Evolutionary conservation across 169 alveolate genomes (phyloP).

Genomic region (Perkinsus olseni): DNA sequence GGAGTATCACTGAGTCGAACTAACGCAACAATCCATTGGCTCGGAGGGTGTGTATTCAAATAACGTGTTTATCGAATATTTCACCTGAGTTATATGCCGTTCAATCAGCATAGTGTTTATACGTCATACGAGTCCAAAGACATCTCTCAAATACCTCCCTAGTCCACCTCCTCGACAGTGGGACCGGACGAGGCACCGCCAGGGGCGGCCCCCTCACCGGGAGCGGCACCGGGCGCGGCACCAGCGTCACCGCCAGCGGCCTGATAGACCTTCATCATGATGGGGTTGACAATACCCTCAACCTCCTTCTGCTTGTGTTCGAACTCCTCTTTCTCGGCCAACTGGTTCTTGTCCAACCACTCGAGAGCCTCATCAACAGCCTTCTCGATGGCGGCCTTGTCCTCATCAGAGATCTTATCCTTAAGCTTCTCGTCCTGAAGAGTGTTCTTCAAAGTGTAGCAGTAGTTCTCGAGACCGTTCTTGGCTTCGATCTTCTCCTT

Average conservation of each 20-base stretch:
- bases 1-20: too few relatives aligned
- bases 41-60: too few relatives aligned
- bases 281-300: slow-evolving; percentile 84
- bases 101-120: too few relatives aligned
- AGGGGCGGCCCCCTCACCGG: slow-evolving; percentile 80
- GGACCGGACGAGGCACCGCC: slow-evolving; percentile 82
- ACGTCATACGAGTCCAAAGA: too few relatives aligned
- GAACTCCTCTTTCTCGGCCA: slow-evolving; percentile 85
- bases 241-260: slow-evolving; percentile 88
- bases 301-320: slow-evolving; percentile 89
- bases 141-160: neutral
- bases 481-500: slow-evolving; percentile 80
- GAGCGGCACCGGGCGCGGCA: slow-evolving; percentile 70
- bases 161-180: slow-evolving; percentile 85
- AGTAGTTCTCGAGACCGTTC: slow-evolving; percentile 82
- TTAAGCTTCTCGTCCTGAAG: slow-evolving; percentile 81
- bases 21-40: too few relatives aligned
- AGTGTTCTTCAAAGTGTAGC: slow-evolving; percentile 83
- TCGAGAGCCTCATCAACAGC: slow-evolving; percentile 77
- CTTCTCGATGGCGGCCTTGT: slow-evolving; percentile 64
- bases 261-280: slow-evolving; percentile 83
- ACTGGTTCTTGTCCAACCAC: slow-evolving; percentile 89
- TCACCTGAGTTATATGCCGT: too few relatives aligned
- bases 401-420: slow-evolving; percentile 82
- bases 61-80: too few relatives aligned